Evolutionary conservation across 176 grass and related monocot species (phyloP).

Genomic region (Pontederia paniculata): DNA sequence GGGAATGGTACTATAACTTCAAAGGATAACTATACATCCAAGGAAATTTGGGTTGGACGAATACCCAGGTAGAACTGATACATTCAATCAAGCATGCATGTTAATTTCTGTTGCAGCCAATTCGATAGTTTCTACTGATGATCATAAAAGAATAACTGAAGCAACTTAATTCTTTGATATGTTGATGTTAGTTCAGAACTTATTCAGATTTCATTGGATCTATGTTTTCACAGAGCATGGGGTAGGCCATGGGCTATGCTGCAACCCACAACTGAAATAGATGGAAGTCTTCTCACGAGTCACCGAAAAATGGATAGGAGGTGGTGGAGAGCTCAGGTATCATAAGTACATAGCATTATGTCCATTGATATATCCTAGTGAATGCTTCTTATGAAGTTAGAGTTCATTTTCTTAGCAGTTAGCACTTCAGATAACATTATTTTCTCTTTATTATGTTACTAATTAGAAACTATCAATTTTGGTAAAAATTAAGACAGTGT

Average conservation of each 20-base stretch:
- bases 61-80: slow-evolving; percentile 53
- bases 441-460: too few relatives aligned
- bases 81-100: too few relatives aligned
- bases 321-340: slow-evolving; percentile 80
- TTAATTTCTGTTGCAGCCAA: too few relatives aligned
- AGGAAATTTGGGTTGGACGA: slow-evolving; percentile 47
- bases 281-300: slow-evolving; percentile 31
- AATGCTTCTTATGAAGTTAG: background rate
- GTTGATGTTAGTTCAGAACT: background rate
- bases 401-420: background rate
- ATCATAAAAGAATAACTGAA: too few relatives aligned
- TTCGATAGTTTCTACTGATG: too few relatives aligned
- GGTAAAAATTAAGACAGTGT: too few relatives aligned
- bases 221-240: slow-evolving; percentile 32
- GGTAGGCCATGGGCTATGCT: slow-evolving; percentile 48
- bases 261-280: slow-evolving; percentile 52
- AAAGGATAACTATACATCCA: slow-evolving; percentile 65
- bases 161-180: too few relatives aligned
- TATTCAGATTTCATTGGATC: slow-evolving; percentile 5
- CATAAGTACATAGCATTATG: too few relatives aligned
- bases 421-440: too few relatives aligned
- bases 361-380: too few relatives aligned
- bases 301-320: slow-evolving; percentile 60
- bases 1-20: slow-evolving; percentile 31
- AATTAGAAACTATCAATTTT: too few relatives aligned